phyloP scores from a whole-genome alignment of 2,329 filamentous ascomycete species.

The Thermomyces lanuginosus region DNA sequence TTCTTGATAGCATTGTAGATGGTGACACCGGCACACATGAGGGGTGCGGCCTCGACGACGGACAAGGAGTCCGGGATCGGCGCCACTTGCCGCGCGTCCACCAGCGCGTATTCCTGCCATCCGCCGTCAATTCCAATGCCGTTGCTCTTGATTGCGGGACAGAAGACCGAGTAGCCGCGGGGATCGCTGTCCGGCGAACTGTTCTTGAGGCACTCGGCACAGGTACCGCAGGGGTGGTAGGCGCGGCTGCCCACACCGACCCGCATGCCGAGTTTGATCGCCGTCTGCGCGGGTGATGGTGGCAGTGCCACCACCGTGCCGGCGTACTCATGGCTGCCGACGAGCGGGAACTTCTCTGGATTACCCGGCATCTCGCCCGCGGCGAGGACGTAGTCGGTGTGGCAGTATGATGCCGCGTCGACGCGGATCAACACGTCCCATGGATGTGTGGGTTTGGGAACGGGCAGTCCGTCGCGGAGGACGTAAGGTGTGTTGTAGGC shows the following conservation, averaged over 20 bases:
- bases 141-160: conserved; percentile 4
- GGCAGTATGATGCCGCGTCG: conserved; percentile 33
- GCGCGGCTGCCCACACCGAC: conserved; percentile 5
- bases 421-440: conserved; percentile 32
- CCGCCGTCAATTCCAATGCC: conserved; percentile 9
- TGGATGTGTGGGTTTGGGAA: conserved; percentile 26
- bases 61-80: conserved; percentile 17
- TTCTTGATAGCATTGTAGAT: conserved; percentile 40
- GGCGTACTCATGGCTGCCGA: conserved; percentile 33
- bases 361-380: conserved; percentile 19
- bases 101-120: conserved; percentile 12
- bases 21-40: conserved; percentile 25
- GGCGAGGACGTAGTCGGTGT: conserved; percentile 28
- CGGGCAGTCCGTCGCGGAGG: conserved; percentile 8
- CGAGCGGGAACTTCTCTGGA: conserved; percentile 27
- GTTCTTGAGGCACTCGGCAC: conserved; percentile 9
- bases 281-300: conserved; percentile 4
- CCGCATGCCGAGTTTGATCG: conserved; percentile 6
- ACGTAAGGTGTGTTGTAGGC: conserved; percentile 12
- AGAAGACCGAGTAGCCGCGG: conserved; percentile 6
- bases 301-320: conserved; percentile 26
- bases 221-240: conserved; percentile 7
- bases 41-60: conserved; percentile 16
- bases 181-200: conserved; percentile 5
- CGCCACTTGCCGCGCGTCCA: conserved; percentile 8